Evolutionary conservation across 23 red algal species (phyloP), one percentile per base, ranked within the genome.

Genomic region (Gracilaria domingensis): DNA sequence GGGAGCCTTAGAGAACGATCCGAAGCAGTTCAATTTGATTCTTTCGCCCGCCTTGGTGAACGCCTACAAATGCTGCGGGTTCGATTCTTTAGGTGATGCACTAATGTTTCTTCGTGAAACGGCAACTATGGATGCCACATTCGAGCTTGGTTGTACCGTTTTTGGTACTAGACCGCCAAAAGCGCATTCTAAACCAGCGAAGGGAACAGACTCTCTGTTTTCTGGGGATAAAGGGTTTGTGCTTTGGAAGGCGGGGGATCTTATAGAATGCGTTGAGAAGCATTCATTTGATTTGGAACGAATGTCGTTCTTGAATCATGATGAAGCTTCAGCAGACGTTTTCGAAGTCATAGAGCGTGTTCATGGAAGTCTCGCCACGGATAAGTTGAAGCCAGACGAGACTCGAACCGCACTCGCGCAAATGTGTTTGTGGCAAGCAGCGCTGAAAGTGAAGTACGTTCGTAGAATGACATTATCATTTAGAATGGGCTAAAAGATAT

Each of bases 371-470:
- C 55, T 84, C 34, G 89, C 89, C 23, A 66, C n/a, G 60, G 89
- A 92, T 26, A 74, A 42, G 42, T 38, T 92, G n/a, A 71, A 83
- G 70, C 44, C 89, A 24, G 69, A 77, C 30, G 89, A 92, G 42
- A 83, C 80, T 14, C 89, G 89, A 35, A 49, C 17, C 29, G 80
- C 69, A 12, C 79, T 92, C 26, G 77, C 79, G 0, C 89, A 92
- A 26, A 75, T 92, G 79, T 92, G 79, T 77, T 38, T 92, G 12
- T 92, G 89, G 89, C 67, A 92, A 67, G 89, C 89, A 58, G 89
- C 89, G 7, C 80, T 92, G 9, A 59, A 66, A 29, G 75, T 90
- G 73, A 80, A 71, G 13, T 75, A 90, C 21, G 58, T 90, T 49
- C 87, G 87, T 51, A 48, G 87, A 64, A 81, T 90, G 87, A 74